phyloP scores from a whole-genome alignment of 257 asterid species.

The Solanum sejunctum region DNA sequence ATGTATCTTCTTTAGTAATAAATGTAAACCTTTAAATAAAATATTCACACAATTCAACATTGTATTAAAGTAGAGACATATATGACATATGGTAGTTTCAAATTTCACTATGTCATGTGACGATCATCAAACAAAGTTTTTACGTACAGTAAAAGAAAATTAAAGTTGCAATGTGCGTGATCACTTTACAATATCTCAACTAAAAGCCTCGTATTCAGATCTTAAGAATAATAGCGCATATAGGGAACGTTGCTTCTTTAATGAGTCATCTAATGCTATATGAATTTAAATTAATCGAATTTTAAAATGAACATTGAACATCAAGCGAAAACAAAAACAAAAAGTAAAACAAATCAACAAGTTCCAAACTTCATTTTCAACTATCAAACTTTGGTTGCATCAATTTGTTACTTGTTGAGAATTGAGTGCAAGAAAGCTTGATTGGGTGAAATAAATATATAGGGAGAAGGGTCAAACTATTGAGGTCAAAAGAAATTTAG shows the following conservation, averaged over 20 bases:
- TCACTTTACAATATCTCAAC: background rate
- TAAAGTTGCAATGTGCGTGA: background rate
- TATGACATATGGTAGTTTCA: background rate
- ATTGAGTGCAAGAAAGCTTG: background rate
- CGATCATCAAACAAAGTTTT: background rate
- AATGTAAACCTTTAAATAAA: no score
- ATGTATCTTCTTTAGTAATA: no score
- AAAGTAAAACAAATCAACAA: background rate
- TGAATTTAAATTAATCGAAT: background rate
- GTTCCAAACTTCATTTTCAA: background rate
- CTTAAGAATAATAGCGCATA: background rate
- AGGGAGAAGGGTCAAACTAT: background rate
- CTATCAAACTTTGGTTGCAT: background rate
- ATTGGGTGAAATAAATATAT: background rate
- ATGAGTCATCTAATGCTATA: background rate
- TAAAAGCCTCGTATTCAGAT: background rate
- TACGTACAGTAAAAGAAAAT: background rate
- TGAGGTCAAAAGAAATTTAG: slow-evolving; percentile 10
- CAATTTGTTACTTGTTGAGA: background rate
- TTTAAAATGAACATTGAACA: background rate
- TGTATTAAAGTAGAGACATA: no score
- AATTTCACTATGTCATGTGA: background rate
- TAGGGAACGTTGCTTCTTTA: background rate
- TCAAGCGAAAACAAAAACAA: background rate
- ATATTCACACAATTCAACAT: background rate